Base-by-base conservation (phyloP, 495 filamentous ascomycete species). In the Hapsidospora chrysogenum region DNA sequence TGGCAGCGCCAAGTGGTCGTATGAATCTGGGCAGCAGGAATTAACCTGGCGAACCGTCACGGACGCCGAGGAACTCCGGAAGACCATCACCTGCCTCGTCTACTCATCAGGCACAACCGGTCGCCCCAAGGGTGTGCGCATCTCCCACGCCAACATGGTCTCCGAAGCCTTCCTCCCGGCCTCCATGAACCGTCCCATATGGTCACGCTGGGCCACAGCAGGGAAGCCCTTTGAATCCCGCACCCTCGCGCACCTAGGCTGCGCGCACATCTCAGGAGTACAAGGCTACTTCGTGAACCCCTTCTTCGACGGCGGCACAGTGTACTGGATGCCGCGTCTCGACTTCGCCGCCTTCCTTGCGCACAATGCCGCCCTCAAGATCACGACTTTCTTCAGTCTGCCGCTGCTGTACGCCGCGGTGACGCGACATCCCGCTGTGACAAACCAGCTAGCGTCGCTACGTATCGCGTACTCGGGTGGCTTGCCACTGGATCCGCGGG, bases 21-120 rank as follows among this genome's bases (percentile, higher is more conserved):
- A 6, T 26, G 23, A n/a, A n/a, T n/a, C n/a, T n/a, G n/a, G n/a
- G n/a, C 15, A 22, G 18, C 13, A 22, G 6, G 45, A 40, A 21
- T 38, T 65, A 29, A 41, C 52, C 13, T 68, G 64, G 64, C 34
- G 46, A 15, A 47, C 53, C 28, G 60, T 70, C 31, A 68, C 60
- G 6, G 56, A 62, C 41, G 48, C 43, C 2, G 32, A 48, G 17
- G 41, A 48, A 29, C 50, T 69, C 17, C 44, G 43, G n/a, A 45
- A 44, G 26, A 50, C 31, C 34, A 42, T 40, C 10, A 44, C 49
- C 28, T 85, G 78, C 21, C 74, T 92, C 48, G 78, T 86, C 50
- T 92, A 89, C 57, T 87, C 83, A 15, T 82, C 76, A 20, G 83
- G 84, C 6, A 92, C 83, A 3, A 92, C 83, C 2, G 83, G 83